A percentile compares a stretch with the other conserved stretches of the same genome.
Evolutionary conservation across 176 grass and related monocot species (phyloP).

Genomic region (Raddia distichophylla): DNA sequence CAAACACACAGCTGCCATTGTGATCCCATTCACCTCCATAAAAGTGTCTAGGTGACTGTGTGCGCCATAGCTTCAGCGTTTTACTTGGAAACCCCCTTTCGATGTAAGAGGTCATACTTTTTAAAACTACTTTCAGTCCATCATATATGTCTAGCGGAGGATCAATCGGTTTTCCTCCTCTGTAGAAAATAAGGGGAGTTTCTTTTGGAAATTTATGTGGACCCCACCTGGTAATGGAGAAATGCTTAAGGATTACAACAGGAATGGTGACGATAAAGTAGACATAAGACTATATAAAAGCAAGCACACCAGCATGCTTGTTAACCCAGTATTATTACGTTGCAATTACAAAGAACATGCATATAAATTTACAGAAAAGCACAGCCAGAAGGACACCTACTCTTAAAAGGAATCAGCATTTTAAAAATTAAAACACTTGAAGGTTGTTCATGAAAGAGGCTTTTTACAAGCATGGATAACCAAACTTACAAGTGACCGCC

Average conservation of each 20-base stretch:
- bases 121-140: slow-evolving; percentile 71
- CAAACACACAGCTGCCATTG: slow-evolving; percentile 81
- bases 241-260: slow-evolving; percentile 3
- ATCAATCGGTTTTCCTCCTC: slow-evolving; percentile 70
- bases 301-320: not conserved
- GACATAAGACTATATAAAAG: not conserved
- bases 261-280: not conserved
- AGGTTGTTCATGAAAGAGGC: not conserved
- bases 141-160: slow-evolving; percentile 64
- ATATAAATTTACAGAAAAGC: not conserved
- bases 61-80: slow-evolving; percentile 79
- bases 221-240: slow-evolving; percentile 68
- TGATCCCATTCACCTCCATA: slow-evolving; percentile 90
- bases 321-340: not conserved
- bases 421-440: slow-evolving; percentile 7
- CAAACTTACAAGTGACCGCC: not conserved
- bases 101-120: slow-evolving; percentile 81
- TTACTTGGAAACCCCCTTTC: slow-evolving; percentile 73
- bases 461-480: not conserved
- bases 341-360: not conserved
- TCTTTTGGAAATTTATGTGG: slow-evolving; percentile 86
- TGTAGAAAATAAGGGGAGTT: slow-evolving; percentile 87
- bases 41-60: slow-evolving; percentile 92
- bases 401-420: not conserved
- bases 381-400: not conserved